phyloP scores from a whole-genome alignment of 176 grass and related monocot genomes.

The Rhipidocladum racemiflorum region DNA sequence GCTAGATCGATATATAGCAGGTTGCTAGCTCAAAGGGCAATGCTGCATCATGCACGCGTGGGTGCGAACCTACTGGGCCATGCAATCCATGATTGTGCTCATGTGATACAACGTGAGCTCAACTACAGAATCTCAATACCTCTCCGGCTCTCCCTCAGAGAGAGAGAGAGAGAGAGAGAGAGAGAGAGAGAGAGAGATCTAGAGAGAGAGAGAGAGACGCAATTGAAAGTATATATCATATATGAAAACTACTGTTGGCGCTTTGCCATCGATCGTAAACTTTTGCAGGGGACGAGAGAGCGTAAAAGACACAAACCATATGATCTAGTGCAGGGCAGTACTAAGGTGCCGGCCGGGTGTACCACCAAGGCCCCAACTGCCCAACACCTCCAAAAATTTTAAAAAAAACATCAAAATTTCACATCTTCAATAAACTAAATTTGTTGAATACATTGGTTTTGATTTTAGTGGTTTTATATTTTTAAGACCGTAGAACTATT shows the following conservation, averaged over 20 bases:
- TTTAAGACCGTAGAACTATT: no score
- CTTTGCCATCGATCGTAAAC: not conserved
- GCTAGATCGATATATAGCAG: not conserved
- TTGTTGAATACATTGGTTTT: no score
- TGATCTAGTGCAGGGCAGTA: no score
- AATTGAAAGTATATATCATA: not conserved
- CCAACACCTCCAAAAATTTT: no score
- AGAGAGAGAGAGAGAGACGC: not conserved
- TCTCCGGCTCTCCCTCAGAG: not conserved
- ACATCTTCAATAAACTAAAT: no score
- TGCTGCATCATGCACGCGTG: slow-evolving; percentile 5
- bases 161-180: not conserved
- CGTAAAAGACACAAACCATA: slow-evolving; percentile 5
- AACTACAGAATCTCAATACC: slow-evolving; percentile 9
- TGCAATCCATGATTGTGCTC: slow-evolving; percentile 55
- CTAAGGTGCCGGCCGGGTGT: no score
- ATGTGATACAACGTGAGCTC: slow-evolving; percentile 67
- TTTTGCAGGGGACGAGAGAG: not conserved
- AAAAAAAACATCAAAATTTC: no score
- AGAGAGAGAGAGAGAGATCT: not conserved
- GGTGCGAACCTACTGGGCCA: slow-evolving; percentile 17
- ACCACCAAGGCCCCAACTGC: no score
- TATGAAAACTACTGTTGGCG: not conserved
- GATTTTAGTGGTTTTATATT: no score
- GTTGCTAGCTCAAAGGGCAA: not conserved